phyloP scores from a whole-genome alignment of 1,284 basidiomycete genomes.

The Austroboletus olivaceoglutinosus region DNA sequence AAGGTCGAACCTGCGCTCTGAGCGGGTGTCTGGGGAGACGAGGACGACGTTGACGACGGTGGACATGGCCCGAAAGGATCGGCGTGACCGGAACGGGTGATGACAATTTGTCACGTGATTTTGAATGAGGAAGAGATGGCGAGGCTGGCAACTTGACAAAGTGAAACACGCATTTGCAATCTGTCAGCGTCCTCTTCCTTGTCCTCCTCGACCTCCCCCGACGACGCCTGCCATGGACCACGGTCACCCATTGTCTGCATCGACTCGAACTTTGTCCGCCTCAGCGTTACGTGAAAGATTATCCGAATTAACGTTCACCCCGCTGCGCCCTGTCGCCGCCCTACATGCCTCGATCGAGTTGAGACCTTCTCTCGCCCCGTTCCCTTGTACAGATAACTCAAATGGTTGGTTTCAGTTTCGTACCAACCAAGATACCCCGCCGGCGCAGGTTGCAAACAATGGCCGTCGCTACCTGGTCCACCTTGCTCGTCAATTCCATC shows the following conservation, averaged over 20 bases:
- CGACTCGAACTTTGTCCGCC: slow-evolving; percentile 43
- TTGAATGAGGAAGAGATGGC: background rate
- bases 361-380: slow-evolving; percentile 29
- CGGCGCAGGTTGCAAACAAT: slow-evolving; percentile 82
- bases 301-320: slow-evolving; percentile 52
- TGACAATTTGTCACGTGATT: slow-evolving; percentile 2
- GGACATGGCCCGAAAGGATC: slow-evolving; percentile 35
- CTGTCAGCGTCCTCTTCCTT: slow-evolving; percentile 2
- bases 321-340: slow-evolving; percentile 56
- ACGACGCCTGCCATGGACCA: slow-evolving; percentile 20
- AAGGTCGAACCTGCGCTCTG: slow-evolving; percentile 79
- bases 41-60: slow-evolving; percentile 70
- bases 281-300: slow-evolving; percentile 55
- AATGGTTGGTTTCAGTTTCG: slow-evolving; percentile 49
- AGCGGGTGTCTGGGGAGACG: slow-evolving; percentile 82
- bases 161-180: slow-evolving; percentile 5
- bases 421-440: slow-evolving; percentile 70
- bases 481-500: slow-evolving; percentile 69
- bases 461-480: slow-evolving; percentile 85
- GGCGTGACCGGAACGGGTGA: background rate
- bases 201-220: no score
- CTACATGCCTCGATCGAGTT: slow-evolving; percentile 70
- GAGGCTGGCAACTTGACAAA: background rate
- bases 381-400: slow-evolving; percentile 2
- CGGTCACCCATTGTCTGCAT: slow-evolving; percentile 13